phyloP scores from a whole-genome alignment of 2,329 filamentous ascomycete genomes.

The Alternaria gaisen region DNA sequence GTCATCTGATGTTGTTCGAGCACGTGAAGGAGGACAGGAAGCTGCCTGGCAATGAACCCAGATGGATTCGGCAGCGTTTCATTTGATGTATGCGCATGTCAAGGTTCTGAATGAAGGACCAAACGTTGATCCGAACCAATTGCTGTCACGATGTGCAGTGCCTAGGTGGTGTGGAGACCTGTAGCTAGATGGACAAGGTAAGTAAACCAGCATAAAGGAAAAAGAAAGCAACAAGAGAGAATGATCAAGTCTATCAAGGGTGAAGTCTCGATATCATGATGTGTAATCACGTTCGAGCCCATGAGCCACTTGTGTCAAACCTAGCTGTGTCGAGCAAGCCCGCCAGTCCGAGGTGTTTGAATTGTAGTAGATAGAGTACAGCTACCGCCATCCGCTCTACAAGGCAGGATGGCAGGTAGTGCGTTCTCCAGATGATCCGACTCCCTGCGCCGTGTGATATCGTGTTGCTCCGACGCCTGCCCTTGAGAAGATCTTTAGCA shows the following conservation, averaged over 20 bases:
- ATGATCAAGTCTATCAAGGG: slow-evolving; percentile 34
- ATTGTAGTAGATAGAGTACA: slow-evolving; percentile 49
- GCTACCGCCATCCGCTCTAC: slow-evolving; percentile 49
- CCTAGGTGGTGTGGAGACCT: slow-evolving; percentile 14
- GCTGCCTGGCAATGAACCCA: slow-evolving; percentile 34
- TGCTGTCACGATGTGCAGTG: slow-evolving; percentile 28
- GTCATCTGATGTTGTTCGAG: slow-evolving; percentile 25
- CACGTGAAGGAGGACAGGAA: slow-evolving; percentile 29
- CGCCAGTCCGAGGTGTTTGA: slow-evolving; percentile 34
- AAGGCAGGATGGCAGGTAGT: slow-evolving; percentile 49
- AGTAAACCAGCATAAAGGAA: slow-evolving; percentile 23
- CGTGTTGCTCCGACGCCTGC: slow-evolving; percentile 26
- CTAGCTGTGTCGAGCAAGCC: slow-evolving; percentile 37
- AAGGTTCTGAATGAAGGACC: slow-evolving; percentile 33
- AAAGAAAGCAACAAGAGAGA: slow-evolving; percentile 16
- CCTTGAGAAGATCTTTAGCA: slow-evolving; percentile 36
- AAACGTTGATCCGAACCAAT: slow-evolving; percentile 33
- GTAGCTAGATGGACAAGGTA: slow-evolving; percentile 25
- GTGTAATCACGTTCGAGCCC: slow-evolving; percentile 51
- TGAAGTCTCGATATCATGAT: slow-evolving; percentile 51
- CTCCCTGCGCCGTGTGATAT: slow-evolving; percentile 19
- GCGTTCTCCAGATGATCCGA: slow-evolving; percentile 43
- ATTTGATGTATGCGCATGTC: slow-evolving; percentile 31
- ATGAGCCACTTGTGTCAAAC: slow-evolving; percentile 45
- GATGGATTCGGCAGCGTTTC: slow-evolving; percentile 32